These are phyloP conservation scores for Ogataea hybrid DNA, from an alignment of 1,139 yeast genomes.

Conservation along the genomic window DNA sequence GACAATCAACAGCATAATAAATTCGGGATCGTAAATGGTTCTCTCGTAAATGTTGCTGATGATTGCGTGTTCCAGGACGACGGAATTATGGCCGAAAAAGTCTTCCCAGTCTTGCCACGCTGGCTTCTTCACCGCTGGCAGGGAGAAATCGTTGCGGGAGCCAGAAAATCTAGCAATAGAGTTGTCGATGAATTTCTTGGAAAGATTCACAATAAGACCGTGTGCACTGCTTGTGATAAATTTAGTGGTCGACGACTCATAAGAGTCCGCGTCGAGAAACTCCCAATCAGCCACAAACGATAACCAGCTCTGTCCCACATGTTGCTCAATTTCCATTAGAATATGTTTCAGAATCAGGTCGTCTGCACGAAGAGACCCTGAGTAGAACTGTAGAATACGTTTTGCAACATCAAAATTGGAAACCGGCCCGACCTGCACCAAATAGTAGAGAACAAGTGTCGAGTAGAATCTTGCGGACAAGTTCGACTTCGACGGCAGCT, in stretches of 20 bases:
- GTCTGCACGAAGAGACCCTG: constrained; percentile 60
- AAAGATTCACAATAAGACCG: constrained; percentile 54
- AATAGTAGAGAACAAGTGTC: constrained; percentile 41
- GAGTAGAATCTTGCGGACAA: constrained; percentile 39
- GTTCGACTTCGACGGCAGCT: constrained; percentile 29
- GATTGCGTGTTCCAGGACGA: too few species aligned
- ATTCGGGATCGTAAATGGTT: too few species aligned
- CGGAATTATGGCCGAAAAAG: too few species aligned
- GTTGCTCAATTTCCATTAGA: constrained; percentile 55
- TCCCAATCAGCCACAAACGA: constrained; percentile 65
- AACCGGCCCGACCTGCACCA: constrained; percentile 49
- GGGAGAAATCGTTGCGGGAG: constrained; percentile 13
- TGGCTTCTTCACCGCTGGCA: too few species aligned
- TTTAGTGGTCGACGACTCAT: constrained; percentile 43
- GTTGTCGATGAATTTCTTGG: constrained; percentile 49
- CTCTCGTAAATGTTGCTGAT: too few species aligned
- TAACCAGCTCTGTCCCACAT: constrained; percentile 55
- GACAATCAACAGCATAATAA: too few species aligned
- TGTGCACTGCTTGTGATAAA: constrained; percentile 43
- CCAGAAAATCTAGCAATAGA: constrained; percentile 41
- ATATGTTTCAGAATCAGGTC: constrained; percentile 62
- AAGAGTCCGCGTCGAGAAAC: constrained; percentile 44
- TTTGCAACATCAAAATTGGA: constrained; percentile 48
- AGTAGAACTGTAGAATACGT: constrained; percentile 49
- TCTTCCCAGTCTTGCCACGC: too few species aligned